Base-by-base conservation (phyloP, 768 basidiomycete genomes). In the Favolaschia claudopus region DNA sequence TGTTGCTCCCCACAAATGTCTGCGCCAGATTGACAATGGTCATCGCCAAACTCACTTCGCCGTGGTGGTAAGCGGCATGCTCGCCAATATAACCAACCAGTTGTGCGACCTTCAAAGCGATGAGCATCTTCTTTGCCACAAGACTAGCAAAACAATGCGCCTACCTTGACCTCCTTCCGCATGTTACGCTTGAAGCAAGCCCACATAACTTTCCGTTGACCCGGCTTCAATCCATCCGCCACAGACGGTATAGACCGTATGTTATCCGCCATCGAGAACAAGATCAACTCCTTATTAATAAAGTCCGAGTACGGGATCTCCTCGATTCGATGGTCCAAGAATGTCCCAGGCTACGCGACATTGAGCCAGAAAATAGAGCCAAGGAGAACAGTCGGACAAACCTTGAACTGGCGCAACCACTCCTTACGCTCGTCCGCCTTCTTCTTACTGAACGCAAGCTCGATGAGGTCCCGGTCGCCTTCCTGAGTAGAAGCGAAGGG, bases 211-310 rank as follows among this genome's bases (percentile, higher is more conserved):
- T 99, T 99, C 34, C 97, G 83, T 70, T 99, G 97, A 72, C 95
- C 96, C 36, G 97, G 96, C 75, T 99, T 99, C 55, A 99, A 79
- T 40, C 97, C 97, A 71, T 99, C 97, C 13, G 88, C 87, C 15
- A 93, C 84, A 0, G 91, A 97, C 3, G 97, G 97, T 64, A 99
- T 99, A 5, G 97, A 99, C 54, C 97, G 95, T 63, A 97, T 85
- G 69, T 99, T 99, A 70, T 99, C 97, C 5, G 97, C 97, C 94
- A 99, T 98, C 1, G 97, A 99, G 83, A 98, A 99, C 25, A 98
- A 82, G 58, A 99, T 98, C 42, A 99, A 77, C 70, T 99, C 97
- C 75, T 88, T 93, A 81, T 99, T 98, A 78, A 99, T 96, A 72
- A 99, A 99, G 68, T 99, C 96, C 1, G 90, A 85, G 71, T 89